Base-by-base conservation (phyloP, 2,329 filamentous ascomycete species). In the Simplicillium aogashimaense region DNA sequence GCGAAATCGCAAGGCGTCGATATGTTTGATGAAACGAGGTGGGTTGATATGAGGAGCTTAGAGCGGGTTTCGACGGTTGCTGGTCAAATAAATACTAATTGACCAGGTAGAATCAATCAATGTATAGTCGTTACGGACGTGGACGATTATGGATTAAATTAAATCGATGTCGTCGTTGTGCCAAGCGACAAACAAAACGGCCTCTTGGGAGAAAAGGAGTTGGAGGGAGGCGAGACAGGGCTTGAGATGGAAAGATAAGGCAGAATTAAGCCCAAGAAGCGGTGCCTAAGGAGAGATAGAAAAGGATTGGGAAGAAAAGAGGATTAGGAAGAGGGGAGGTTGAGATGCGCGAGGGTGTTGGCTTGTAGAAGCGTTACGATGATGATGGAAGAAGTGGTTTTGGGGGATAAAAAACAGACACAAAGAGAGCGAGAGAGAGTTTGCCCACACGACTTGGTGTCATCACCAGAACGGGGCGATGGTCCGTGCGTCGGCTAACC, bases 401-500 rank as follows among this genome's bases (percentile, higher is more conserved):
- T 25, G 20, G 20, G 20, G 20, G 20, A 25, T 25, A 25, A 25
- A 25, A 48, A 44, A 44, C 41, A 33, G 31, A 39, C 20, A 32
- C 13, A 40, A 25, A 25, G 20, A 25, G 20, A 25, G 20, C 20
- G 20, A 25, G 20, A 25, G 20, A 25, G 20, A 25, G 20, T 25
- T 25, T 25, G 20, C 20, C 20, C 20, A 25, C 20, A 25, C 20
- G 20, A 25, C 20, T 25, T 35, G 42, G 45, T 44, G 46, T 45
- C 45, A 47, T 48, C 45, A 43, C 43, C 40, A 46, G 38, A 37
- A 33, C 20, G 9, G 20, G 35, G 30, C 35, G 31, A 40, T 47
- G 46, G 46, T 45, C 45, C 38, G 46, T 47, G 45, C 45, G 36
- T 36, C 11, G 20, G 20, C 9, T 25, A 25, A 25, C 20, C 20